A percentile compares a stretch with the other conserved stretches of the same genome.
Conservation (phyloP, 2,329 filamentous ascomycete genomes). For the Paracoccidioides brasiliensis region DNA sequence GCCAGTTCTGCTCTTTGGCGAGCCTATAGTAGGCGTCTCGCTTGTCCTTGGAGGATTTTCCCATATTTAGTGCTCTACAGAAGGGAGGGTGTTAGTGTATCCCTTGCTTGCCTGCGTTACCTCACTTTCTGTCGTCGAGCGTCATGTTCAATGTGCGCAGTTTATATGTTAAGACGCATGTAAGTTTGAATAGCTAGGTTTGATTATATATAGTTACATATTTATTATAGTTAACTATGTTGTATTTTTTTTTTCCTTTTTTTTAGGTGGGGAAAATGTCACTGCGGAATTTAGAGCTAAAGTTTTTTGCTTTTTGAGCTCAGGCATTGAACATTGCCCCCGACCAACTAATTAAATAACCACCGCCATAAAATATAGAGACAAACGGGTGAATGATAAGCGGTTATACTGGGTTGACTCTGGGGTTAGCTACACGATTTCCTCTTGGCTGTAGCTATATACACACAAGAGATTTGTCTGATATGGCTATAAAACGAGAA, state of each 20-base stretch:
- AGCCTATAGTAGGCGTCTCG: conserved; percentile 95
- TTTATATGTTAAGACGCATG: neutral
- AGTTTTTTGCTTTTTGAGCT: neutral
- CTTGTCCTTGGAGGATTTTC: conserved; percentile 97
- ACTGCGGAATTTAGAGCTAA: neutral
- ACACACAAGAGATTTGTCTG: neutral
- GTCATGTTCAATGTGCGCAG: neutral
- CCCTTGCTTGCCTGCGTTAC: neutral
- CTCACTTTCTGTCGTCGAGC: neutral
- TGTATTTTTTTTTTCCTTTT: too few relatives aligned
- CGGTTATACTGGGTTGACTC: neutral
- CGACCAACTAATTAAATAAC: neutral
- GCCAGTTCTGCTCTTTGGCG: conserved; percentile 97
- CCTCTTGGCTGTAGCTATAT: neutral
- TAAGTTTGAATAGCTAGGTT: too few relatives aligned
- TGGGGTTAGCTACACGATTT: neutral
- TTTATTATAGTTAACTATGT: neutral
- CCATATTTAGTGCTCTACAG: conserved; percentile 43
- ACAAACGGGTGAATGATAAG: neutral
- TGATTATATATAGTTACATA: neutral
- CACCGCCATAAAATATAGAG: neutral
- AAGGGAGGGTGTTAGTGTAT: neutral
- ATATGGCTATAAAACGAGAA: conserved; percentile 24
- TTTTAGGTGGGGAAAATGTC: neutral
- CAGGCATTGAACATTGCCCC: neutral